Conservation (phyloP, 129 eudicot species). For the Ambrosia trifida region DNA sequence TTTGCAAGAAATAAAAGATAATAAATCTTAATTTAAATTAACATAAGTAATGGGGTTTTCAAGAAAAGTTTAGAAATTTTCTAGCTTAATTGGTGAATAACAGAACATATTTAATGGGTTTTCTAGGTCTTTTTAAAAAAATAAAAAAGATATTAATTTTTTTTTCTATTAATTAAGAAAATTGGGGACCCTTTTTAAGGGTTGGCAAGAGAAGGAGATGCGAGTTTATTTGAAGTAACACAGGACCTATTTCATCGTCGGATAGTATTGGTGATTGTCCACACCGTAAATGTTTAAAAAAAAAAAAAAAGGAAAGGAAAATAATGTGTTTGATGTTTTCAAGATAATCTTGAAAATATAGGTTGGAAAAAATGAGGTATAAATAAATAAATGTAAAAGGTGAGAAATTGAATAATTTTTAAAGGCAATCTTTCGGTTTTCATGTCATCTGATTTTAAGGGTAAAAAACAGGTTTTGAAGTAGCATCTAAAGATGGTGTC, state of each 20-base stretch:
- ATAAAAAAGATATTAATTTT: background rate
- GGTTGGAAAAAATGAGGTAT: background rate
- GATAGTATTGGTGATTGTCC: no score
- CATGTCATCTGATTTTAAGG: slow-evolving; percentile 18
- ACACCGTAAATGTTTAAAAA: background rate
- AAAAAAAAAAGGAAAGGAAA: background rate
- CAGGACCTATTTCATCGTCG: background rate
- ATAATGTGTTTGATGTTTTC: background rate
- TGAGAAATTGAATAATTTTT: background rate
- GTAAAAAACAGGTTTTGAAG: slow-evolving; percentile 3
- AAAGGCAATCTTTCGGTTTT: slow-evolving; percentile 20
- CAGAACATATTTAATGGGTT: background rate
- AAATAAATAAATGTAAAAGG: background rate
- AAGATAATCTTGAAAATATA: background rate
- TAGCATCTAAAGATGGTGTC: slow-evolving; percentile 21
- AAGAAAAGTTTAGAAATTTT: background rate
- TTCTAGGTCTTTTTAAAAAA: slow-evolving; percentile 16
- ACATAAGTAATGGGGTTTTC: background rate
- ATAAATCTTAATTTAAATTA: slow-evolving; percentile 4
- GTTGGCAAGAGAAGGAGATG: background rate
- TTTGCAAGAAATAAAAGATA: background rate
- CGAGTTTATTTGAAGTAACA: background rate
- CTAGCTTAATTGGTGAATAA: background rate
- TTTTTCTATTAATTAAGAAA: no score
- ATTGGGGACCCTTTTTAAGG: no score